Conservation (phyloP, 306 rosid species). For the Delonix regia region DNA sequence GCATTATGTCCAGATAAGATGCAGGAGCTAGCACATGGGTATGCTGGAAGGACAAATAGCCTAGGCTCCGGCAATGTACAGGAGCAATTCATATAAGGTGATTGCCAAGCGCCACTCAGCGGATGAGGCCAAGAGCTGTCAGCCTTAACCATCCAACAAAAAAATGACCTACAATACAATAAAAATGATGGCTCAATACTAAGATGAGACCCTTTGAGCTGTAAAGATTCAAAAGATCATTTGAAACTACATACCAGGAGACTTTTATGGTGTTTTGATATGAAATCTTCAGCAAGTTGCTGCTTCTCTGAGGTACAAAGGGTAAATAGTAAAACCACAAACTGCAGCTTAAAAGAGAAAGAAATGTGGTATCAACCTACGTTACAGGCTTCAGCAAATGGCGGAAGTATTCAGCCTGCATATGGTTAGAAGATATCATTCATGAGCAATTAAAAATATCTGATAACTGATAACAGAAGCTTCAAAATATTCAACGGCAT, state of each 20-base stretch:
- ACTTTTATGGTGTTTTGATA: conserved; percentile 40
- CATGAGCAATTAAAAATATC: conserved; percentile 31
- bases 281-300: conserved; percentile 47
- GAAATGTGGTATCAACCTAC: conserved; percentile 49
- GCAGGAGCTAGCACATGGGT: conserved; percentile 36
- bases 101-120: conserved; percentile 57
- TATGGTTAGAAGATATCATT: conserved; percentile 33
- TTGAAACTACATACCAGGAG: conserved; percentile 41
- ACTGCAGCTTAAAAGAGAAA: conserved; percentile 48
- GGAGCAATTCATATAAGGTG: conserved; percentile 46
- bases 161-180: conserved; percentile 45
- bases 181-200: conserved; percentile 20
- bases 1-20: conserved; percentile 41
- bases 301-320: conserved; percentile 47
- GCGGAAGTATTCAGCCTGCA: conserved; percentile 92
- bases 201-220: conserved; percentile 15
- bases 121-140: conserved; percentile 45
- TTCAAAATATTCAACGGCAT: neutral
- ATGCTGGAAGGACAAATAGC: conserved; percentile 44
- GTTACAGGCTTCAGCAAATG: conserved; percentile 91
- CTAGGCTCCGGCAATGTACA: conserved; percentile 38
- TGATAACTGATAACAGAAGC: conserved; percentile 11
- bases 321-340: conserved; percentile 46
- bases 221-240: conserved; percentile 23
- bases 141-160: conserved; percentile 68